Evolutionary conservation across 192 early-diverging fungal species (phyloP), one percentile per base, ranked within the genome.

Genomic region (Backusella morwellensis): DNA sequence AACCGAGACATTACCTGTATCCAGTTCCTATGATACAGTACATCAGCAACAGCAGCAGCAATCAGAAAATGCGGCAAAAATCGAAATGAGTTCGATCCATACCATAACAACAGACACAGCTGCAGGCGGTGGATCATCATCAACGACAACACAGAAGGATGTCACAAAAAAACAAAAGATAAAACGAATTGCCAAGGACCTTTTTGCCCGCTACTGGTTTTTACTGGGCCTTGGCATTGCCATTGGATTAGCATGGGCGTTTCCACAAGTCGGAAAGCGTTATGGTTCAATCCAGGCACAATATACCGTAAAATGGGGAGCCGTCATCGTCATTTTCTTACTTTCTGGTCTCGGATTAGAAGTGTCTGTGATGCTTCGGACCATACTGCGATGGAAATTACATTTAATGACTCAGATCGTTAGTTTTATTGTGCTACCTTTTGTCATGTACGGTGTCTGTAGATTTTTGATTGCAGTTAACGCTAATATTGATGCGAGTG

Each of bases 321-420:
- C 80, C n/a, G 90, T 90, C 19, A 80, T 85, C 67, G 34, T 89
- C 19, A 90, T 92, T 41, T 92, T 92, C 81, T 81, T 92, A 63
- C 74, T 92, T 17, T 90, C 90, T 0, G 91, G 91, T 3, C 78
- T 92, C 11, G 85, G 85, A 3, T 76, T 92, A 70, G 91, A 92
- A 73, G 85, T 88, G 12, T 80, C 80, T 63, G 89, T 88, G 38
- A 81, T 92, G 19, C 52, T 86, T 29, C 41, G 83, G 54, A 87
- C 87, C 0, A 76, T 90, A 26, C 59, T 87, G 35, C 77, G 83
- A 40, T 92, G 90, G 78, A 50, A 68, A 36, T 67, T 79, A 11
- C 90, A 92, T 81, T 72, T 91, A 21, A 42, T 85, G 9, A 82
- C 90, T 41, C 91, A 92, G 67, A 19, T 85, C 17, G 82, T 90